Evolutionary conservation across 148 eudicot species (phyloP), one percentile per base, ranked within the genome.

Genomic region (Selenicereus undatus): DNA sequence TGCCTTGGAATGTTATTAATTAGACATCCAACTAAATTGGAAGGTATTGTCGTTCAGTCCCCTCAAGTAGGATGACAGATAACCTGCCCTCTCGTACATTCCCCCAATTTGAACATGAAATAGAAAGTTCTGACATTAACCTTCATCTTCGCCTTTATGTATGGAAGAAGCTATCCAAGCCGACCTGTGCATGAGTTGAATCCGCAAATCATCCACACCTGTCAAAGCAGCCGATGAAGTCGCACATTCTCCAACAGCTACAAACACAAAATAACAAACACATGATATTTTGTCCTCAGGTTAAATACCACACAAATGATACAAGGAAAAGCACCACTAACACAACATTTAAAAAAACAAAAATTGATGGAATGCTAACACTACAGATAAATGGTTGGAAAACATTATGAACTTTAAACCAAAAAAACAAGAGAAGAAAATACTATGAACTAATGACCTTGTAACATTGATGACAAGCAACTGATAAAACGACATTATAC

Each of bases 91-190:
- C 62, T 51, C 3, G 6, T 24, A 27, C 24, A 16, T 51, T 50
- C 17, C 16, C 17, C 36, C 1, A 50, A 36, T 75, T 30, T 27
- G 5, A 5, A 51, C 22, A 12, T 16, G 18, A 27, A 50, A 42
- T 54, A 27, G 8, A 73, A 71, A 66, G 4, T 13, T 12, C 11
- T 42, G 78, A 78, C 74, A 83, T 81, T 56, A 58, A 97, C 99
- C 93, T 90, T 90, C 90, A 80, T 88, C 93, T 89, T 97, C 99
- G 78, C 92, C 99, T 82, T 80, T 87, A 86, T 97, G 99, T 75
- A 97, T 84, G 43, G 99, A 97, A 84, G 99, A 90, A 88, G 98
- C 97, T 91, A 97, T 87, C 99, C 99, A 97, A 77, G 83, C 90
- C 76, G 43, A 83, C 86, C 98, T 90, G 79, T 79, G 42, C 42